These are phyloP conservation scores for Ogataea kodamae DNA, from an alignment of 805 yeast species.

Conservation along the genomic window DNA sequence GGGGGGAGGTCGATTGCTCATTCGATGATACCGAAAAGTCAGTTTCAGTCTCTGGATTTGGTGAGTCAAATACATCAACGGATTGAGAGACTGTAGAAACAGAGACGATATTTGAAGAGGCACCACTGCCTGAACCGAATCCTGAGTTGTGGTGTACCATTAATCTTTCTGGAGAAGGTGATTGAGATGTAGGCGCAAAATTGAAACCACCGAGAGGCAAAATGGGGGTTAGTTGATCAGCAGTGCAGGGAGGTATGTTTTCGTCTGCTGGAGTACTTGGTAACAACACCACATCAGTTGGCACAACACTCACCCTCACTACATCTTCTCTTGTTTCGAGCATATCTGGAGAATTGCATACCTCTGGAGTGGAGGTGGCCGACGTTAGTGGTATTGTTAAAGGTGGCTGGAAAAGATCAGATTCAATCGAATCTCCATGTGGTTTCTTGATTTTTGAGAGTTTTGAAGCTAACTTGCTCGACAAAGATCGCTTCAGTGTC, in stretches of 20 bases:
- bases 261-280: constrained; percentile 29
- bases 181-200: constrained; percentile 6
- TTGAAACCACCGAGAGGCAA: constrained; percentile 17
- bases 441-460: constrained; percentile 10
- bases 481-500: constrained; percentile 14
- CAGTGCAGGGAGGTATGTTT: constrained; percentile 27
- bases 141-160: constrained; percentile 9
- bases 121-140: constrained; percentile 9
- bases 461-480: constrained; percentile 10
- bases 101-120: constrained; percentile 18
- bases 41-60: constrained; percentile 7
- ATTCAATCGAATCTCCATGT: constrained; percentile 1
- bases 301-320: too few species aligned
- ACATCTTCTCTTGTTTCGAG: neutral
- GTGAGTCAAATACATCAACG: constrained; percentile 6
- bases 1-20: constrained; percentile 5
- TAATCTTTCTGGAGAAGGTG: constrained; percentile 4
- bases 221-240: constrained; percentile 29
- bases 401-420: constrained; percentile 4
- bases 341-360: neutral
- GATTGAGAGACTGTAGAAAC: constrained; percentile 8
- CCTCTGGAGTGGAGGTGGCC: neutral
- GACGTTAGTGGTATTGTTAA: too few species aligned
- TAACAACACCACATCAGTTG: constrained; percentile 22
- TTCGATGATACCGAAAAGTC: constrained; percentile 8